phyloP scores from a whole-genome alignment of 2,329 filamentous ascomycete species.

The Exophiala sp. region DNA sequence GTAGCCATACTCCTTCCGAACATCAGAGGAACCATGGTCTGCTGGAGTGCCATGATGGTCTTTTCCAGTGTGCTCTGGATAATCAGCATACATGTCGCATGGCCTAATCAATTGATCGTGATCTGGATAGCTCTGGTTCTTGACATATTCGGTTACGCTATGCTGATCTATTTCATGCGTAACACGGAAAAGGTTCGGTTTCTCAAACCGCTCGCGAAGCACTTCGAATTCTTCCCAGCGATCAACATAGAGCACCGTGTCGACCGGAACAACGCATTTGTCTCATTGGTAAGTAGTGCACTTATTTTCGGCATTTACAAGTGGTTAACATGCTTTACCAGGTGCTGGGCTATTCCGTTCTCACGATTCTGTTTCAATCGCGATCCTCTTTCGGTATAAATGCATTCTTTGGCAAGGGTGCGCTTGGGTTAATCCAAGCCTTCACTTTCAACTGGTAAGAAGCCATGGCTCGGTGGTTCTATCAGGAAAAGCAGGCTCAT shows the following conservation, averaged over 20 bases:
- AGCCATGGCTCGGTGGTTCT: background rate
- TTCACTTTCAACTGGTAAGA: slow-evolving; percentile 20
- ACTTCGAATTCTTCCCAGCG: slow-evolving; percentile 59
- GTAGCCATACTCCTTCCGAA: slow-evolving; percentile 46
- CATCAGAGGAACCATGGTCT: slow-evolving; percentile 55
- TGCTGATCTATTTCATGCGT: slow-evolving; percentile 40
- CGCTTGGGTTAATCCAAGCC: slow-evolving; percentile 47
- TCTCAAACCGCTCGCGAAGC: slow-evolving; percentile 12
- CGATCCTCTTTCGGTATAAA: slow-evolving; percentile 20
- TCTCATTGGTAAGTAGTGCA: slow-evolving; percentile 46
- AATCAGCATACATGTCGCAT: slow-evolving; percentile 54
- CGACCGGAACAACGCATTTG: slow-evolving; percentile 62
- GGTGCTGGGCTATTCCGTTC: slow-evolving; percentile 61
- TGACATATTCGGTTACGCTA: slow-evolving; percentile 49
- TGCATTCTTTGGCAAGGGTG: slow-evolving; percentile 58
- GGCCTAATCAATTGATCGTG: slow-evolving; percentile 53
- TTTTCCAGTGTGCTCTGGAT: slow-evolving; percentile 58
- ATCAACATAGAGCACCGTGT: slow-evolving; percentile 65
- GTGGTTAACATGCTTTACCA: background rate
- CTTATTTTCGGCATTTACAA: background rate
- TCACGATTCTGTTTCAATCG: slow-evolving; percentile 45
- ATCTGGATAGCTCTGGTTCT: slow-evolving; percentile 56
- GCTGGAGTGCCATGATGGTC: slow-evolving; percentile 43
- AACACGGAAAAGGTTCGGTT: background rate
- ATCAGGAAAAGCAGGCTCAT: background rate